Conservation (phyloP, 116 monocot genomes). For the Papilionanthe hybrid region DNA sequence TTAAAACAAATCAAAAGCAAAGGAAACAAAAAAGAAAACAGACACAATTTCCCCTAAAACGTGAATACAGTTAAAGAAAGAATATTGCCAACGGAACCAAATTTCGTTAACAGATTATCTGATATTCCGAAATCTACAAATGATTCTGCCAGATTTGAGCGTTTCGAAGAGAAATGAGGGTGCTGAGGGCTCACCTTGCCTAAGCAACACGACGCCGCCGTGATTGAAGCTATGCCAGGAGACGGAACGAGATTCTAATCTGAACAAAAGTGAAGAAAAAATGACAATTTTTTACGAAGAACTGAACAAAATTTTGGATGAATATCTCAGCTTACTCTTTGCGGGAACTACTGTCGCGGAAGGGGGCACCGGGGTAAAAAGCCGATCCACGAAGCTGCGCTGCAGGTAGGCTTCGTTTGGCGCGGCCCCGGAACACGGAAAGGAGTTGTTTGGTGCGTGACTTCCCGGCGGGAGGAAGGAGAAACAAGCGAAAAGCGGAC, state of each 20-base stretch:
- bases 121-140: not conserved
- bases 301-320: too few species aligned
- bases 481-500: too few species aligned
- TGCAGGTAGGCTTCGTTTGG: too few species aligned
- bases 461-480: too few species aligned
- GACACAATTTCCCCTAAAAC: not conserved
- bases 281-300: not conserved
- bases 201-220: not conserved
- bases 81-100: not conserved
- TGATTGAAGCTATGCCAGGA: not conserved
- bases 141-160: not conserved
- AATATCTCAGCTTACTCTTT: too few species aligned
- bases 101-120: not conserved
- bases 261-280: not conserved
- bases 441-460: too few species aligned
- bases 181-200: not conserved
- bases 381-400: too few species aligned
- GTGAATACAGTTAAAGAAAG: not conserved
- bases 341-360: too few species aligned
- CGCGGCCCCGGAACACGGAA: too few species aligned
- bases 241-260: not conserved
- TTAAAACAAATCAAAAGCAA: not conserved
- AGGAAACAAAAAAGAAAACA: slow-evolving; percentile 15
- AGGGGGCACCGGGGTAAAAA: too few species aligned
- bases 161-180: not conserved